Evolutionary conservation across 169 alveolate genomes (phyloP).

Genomic region (Eimeria zaria): DNA sequence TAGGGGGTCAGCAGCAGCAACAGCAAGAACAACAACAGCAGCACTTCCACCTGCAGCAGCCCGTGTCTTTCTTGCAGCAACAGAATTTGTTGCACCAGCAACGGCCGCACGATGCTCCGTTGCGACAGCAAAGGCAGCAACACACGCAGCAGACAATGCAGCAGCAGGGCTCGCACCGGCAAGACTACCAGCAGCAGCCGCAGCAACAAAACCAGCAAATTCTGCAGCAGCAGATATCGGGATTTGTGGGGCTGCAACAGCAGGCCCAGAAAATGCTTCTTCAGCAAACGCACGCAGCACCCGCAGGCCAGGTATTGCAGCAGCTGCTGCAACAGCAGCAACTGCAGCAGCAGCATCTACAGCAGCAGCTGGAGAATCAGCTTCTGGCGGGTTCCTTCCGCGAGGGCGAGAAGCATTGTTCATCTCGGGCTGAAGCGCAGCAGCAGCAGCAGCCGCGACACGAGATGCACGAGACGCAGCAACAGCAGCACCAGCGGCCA

Average conservation of each 20-base stretch:
- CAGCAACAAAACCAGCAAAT: not conserved
- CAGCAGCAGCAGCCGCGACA: not conserved
- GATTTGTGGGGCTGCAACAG: not conserved
- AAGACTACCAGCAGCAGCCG: not conserved
- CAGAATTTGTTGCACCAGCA: not conserved
- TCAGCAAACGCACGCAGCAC: not conserved
- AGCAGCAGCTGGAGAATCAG: conserved; percentile 4
- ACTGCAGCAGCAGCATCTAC: not conserved
- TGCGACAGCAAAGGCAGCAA: not conserved
- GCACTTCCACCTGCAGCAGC: not conserved
- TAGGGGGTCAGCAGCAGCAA: not conserved
- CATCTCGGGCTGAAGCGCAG: not conserved
- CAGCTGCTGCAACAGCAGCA: conserved; percentile 24
- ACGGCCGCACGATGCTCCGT: not conserved
- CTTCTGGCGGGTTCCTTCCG: not conserved
- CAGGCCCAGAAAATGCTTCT: conserved; percentile 6
- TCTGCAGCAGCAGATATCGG: not conserved
- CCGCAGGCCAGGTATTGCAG: not conserved
- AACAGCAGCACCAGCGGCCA: not conserved
- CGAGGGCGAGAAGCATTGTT: not conserved
- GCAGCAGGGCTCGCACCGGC: not conserved
- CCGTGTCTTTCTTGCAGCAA: not conserved
- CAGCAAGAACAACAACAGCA: conserved; percentile 3
- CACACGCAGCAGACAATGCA: not conserved
- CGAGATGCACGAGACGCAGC: not conserved